Evolutionary conservation across 495 filamentous ascomycete genomes (phyloP), one percentile per base, ranked within the genome.

Genomic region (Xylaria sp.): DNA sequence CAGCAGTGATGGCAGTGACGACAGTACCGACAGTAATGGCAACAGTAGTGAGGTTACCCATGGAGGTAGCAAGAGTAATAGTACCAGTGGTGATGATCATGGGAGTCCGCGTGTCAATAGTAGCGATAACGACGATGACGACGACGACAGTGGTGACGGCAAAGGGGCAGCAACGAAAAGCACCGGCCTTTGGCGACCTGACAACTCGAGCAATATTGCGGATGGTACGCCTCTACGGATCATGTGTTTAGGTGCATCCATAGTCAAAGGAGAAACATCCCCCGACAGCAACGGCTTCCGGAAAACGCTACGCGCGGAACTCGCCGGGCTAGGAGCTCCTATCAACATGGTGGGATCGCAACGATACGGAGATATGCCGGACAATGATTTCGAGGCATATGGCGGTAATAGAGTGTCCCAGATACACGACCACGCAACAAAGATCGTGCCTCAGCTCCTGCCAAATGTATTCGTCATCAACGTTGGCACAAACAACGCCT

Each of bases 181-280:
- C 1, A n/a, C 55, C 19, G 71, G 69, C 31, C 71, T 35, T 55
- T 79, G 77, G 77, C 71, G 33, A 17, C 77, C 77, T 1, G 37
- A 70, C 9, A 79, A 77, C 46, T 79, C 75, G 11, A 79, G 72
- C 29, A 74, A 26, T 21, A 75, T 79, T 17, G 77, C 75, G 0
- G 62, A 75, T 14, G 77, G 75, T 1, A 74, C 72, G 12, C 76
- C 78, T 0, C 79, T 89, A 0, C 80, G 86, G 24, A 82, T 88
- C 40, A 79, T 89, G 77, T 84, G 87, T 24, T 77, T 89, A 7
- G 88, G 88, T 19, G 88, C 87, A 12, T 90, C 88, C 0, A 85
- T 90, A 61, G 89, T 88, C 14, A 79, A 79, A 58, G 88, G 88
- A 14, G 85, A 83, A 57, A 75, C 74, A 41, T 87, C 85, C 2